Conservation (phyloP, 1,139 yeast genomes). For the Candida tropicalis region DNA sequence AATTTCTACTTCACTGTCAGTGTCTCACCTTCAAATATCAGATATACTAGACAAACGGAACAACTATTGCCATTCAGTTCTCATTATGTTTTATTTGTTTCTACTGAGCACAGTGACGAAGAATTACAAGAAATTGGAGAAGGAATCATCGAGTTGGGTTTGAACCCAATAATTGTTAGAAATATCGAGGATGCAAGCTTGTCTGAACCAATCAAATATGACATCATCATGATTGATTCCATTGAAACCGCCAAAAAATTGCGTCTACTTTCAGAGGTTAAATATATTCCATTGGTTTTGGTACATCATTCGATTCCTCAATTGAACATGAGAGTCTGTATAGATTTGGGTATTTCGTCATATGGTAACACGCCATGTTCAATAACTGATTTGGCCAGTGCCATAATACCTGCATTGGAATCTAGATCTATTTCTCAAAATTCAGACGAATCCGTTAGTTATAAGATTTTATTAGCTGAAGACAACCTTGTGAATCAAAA, state of each 20-base stretch:
- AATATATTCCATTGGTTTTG: conserved; percentile 78
- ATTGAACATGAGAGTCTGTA: conserved; percentile 76
- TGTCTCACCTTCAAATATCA: conserved; percentile 71
- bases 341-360: conserved; percentile 84
- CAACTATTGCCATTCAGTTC: conserved; percentile 71
- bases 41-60: conserved; percentile 66
- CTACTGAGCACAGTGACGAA: conserved; percentile 59
- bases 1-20: conserved; percentile 79
- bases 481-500: conserved; percentile 87
- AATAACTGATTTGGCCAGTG: conserved; percentile 77
- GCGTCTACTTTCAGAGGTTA: conserved; percentile 69
- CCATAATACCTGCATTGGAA: conserved; percentile 81
- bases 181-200: conserved; percentile 53
- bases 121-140: conserved; percentile 50
- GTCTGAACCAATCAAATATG: conserved; percentile 64
- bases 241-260: conserved; percentile 72
- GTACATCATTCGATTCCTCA: conserved; percentile 78
- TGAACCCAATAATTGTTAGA: conserved; percentile 52
- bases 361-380: conserved; percentile 89
- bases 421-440: conserved; percentile 79
- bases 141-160: conserved; percentile 46
- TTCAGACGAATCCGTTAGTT: conserved; percentile 76
- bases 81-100: conserved; percentile 69
- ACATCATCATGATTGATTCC: conserved; percentile 80
- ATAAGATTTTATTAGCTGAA: conserved; percentile 78